phyloP scores from a whole-genome alignment of 2,329 filamentous ascomycete species.

The Penicillium sclerotiorum region DNA sequence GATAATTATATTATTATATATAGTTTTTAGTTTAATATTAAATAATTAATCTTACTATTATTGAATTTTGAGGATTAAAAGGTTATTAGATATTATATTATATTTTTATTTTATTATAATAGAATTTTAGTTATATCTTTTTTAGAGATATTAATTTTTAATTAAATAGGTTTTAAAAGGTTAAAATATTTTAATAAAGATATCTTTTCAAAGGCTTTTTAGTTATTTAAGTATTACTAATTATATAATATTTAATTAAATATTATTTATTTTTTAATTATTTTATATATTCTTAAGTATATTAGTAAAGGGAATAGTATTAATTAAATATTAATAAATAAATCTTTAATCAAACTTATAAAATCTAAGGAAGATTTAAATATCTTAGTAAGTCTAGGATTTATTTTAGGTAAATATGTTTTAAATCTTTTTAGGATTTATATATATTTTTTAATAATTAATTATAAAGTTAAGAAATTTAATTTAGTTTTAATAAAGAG shows the following conservation, averaged over 20 bases:
- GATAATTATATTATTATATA: too few species aligned
- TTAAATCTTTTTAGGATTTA: neutral
- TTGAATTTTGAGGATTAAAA: too few species aligned
- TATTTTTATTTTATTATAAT: neutral
- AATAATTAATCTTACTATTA: too few species aligned
- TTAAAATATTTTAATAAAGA: neutral
- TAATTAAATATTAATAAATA: neutral
- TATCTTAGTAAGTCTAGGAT: neutral
- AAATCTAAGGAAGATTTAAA: neutral
- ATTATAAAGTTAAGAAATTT: neutral
- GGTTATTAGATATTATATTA: neutral
- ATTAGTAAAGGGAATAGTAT: constrained; percentile 7
- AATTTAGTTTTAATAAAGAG: neutral
- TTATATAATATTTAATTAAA: constrained; percentile 6
- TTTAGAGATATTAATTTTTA: neutral
- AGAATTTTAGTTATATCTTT: neutral
- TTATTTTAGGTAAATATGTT: neutral
- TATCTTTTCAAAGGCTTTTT: constrained; percentile 7
- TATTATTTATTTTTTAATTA: neutral
- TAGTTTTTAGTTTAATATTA: too few species aligned
- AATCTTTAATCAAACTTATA: constrained; percentile 5
- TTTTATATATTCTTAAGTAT: constrained; percentile 4
- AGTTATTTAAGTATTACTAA: constrained; percentile 8
- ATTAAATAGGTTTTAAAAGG: neutral
- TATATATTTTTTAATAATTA: neutral